Base-by-base conservation (phyloP, 2,329 filamentous ascomycete genomes). In the Septoria linicola region DNA sequence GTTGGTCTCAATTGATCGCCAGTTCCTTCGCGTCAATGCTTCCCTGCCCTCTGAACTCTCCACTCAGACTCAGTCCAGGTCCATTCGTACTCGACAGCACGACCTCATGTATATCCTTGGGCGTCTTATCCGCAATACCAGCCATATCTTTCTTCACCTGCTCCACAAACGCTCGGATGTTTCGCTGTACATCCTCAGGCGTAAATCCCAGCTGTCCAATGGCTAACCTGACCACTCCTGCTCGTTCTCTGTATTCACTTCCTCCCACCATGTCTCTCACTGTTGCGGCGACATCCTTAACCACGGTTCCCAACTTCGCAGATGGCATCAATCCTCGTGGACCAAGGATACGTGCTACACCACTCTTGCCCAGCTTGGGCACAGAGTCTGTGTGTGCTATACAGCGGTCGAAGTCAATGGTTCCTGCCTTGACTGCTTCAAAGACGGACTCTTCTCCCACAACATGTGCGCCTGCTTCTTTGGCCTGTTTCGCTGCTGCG, bases 271-370 rank as follows among this genome's bases (percentile, higher is more conserved):
- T 83, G 60, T 92, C 88, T 63, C 81, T 82, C 64, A 99, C 87
- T 27, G 84, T 80, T n/a, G 77, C 71, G 47, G 80, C 80, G 13
- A 96, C 80, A 67, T 95, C 87, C 66, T 81, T 85, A 19, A 95
- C 89, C 49, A 99, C 87, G 0, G 93, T 97, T 59, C 89, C 90
- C 56, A 83, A 83, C 77, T 96, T 96, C 54, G 80, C 74, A 68
- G 82, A 95, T 4, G 93, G 93, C 93, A 99, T 97, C 66, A 99
- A 72, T 2, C 91, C 91, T 71, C 82, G 85, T 39, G 95, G 93
- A 65, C 93, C 93, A 16, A 99, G 77, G 36, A 96, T 80, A 59
- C 85, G 81, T 58, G 87, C 92, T 57, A 99, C 70, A 0, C 81
- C 82, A 30, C 90, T 86, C 75, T 93, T 91, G 68, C 85, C 87